phyloP scores from a whole-genome alignment of 345 rosid genomes.

The Aquilaria malaccensis region DNA sequence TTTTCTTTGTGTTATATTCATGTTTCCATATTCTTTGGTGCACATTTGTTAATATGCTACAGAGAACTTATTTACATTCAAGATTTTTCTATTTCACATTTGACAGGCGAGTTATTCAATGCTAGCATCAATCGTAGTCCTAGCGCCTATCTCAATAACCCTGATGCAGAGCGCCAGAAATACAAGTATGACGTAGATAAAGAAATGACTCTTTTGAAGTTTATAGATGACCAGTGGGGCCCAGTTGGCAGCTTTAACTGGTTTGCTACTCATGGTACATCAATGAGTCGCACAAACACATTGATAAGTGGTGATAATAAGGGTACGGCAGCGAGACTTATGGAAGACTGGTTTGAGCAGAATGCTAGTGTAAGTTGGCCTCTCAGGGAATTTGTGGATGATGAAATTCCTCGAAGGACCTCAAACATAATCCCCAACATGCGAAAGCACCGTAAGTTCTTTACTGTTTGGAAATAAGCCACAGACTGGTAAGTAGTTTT shows the following conservation, averaged over 20 bases:
- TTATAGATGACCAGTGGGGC: slow-evolving; percentile 88
- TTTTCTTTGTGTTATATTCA: too few species aligned
- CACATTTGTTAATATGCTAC: slow-evolving; percentile 1
- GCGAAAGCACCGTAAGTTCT: slow-evolving; percentile 49
- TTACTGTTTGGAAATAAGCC: background rate
- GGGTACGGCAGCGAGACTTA: slow-evolving; percentile 93
- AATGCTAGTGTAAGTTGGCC: slow-evolving; percentile 25
- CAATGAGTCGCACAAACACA: slow-evolving; percentile 95
- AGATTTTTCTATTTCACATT: slow-evolving; percentile 8
- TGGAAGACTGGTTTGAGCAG: slow-evolving; percentile 93
- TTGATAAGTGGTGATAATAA: slow-evolving; percentile 98
- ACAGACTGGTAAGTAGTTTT: background rate
- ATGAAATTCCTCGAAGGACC: slow-evolving; percentile 62
- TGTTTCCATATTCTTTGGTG: background rate
- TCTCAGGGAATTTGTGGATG: slow-evolving; percentile 28
- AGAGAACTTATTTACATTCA: slow-evolving; percentile 1
- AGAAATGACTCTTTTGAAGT: slow-evolving; percentile 95
- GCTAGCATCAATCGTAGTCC: slow-evolving; percentile 97
- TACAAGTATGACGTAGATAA: slow-evolving; percentile 80
- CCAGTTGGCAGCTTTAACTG: slow-evolving; percentile 95
- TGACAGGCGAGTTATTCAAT: slow-evolving; percentile 75
- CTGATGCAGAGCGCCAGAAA: slow-evolving; percentile 62
- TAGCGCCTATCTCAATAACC: slow-evolving; percentile 93
- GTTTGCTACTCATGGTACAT: slow-evolving; percentile 99
- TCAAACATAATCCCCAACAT: slow-evolving; percentile 48